Percentiles rank a stretch among this genome's conserved stretches.
Conservation (phyloP, 176 grass and related monocot species). For the Carex cristatella region DNA sequence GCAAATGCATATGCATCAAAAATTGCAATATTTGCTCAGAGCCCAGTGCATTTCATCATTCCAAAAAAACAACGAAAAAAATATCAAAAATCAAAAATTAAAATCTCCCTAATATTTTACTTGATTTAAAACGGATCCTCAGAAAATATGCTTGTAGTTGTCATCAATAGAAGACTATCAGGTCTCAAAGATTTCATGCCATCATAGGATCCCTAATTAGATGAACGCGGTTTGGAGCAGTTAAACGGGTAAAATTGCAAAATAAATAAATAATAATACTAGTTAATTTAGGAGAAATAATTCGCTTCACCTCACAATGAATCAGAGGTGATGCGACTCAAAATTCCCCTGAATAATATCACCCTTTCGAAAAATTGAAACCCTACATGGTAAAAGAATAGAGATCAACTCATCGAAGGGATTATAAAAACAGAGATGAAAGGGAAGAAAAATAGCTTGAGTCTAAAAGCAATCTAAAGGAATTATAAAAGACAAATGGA, state of each 20-base stretch:
- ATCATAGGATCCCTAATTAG: slow-evolving; percentile 46
- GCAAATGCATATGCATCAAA: slow-evolving; percentile 81
- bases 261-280: neutral
- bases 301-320: slow-evolving; percentile 62
- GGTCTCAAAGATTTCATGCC: slow-evolving; percentile 99
- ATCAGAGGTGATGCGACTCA: slow-evolving; percentile 81
- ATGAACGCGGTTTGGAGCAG: neutral
- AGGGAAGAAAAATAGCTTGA: neutral
- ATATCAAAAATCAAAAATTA: neutral
- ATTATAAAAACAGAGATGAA: neutral
- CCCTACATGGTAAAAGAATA: slow-evolving; percentile 25
- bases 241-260: neutral
- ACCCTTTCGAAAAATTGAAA: slow-evolving; percentile 69
- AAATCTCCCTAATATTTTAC: neutral
- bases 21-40: slow-evolving; percentile 46
- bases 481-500: neutral
- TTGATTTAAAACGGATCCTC: slow-evolving; percentile 25
- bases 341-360: slow-evolving; percentile 47
- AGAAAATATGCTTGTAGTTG: slow-evolving; percentile 64
- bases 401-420: slow-evolving; percentile 71
- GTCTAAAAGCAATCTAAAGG: neutral
- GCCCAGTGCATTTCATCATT: slow-evolving; percentile 97
- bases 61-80: neutral
- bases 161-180: slow-evolving; percentile 71
- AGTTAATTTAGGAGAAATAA: slow-evolving; percentile 57